Conservation (phyloP, 2,329 filamentous ascomycete genomes). For the Nannizziopsis arthrosporioides region DNA sequence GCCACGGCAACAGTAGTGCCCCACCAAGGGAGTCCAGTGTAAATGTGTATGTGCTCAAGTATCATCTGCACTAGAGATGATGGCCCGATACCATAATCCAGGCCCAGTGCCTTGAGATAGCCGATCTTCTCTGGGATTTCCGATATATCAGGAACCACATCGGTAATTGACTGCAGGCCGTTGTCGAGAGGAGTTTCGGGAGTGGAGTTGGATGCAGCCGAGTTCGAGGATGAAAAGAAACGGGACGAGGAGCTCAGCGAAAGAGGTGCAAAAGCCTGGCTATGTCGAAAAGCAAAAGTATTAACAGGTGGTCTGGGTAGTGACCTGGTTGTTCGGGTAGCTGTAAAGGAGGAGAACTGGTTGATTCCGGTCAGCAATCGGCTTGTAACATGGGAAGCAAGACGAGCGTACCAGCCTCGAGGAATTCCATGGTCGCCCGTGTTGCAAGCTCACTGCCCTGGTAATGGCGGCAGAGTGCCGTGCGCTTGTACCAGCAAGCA, state of each 20-base stretch:
- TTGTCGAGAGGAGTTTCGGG: slow-evolving; percentile 11
- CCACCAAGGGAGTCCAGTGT: slow-evolving; percentile 68
- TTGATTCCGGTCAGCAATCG: background rate
- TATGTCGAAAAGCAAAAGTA: background rate
- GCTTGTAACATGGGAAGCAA: background rate
- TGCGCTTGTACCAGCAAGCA: slow-evolving; percentile 47
- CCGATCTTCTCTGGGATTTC: slow-evolving; percentile 64
- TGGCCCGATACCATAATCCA: slow-evolving; percentile 79
- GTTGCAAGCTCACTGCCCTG: slow-evolving; percentile 24
- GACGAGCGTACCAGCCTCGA: slow-evolving; percentile 27
- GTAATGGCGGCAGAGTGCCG: slow-evolving; percentile 38
- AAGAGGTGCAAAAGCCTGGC: background rate
- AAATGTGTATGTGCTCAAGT: slow-evolving; percentile 74
- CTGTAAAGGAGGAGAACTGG: slow-evolving; percentile 15
- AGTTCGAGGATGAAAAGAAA: slow-evolving; percentile 26
- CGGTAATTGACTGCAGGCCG: slow-evolving; percentile 17
- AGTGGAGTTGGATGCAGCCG: slow-evolving; percentile 14
- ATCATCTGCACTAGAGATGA: slow-evolving; percentile 61
- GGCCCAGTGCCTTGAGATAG: slow-evolving; percentile 67
- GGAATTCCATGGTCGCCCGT: slow-evolving; percentile 21
- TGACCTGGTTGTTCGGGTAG: slow-evolving; percentile 6
- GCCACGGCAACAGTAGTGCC: slow-evolving; percentile 57
- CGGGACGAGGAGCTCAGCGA: slow-evolving; percentile 21
- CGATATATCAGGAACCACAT: slow-evolving; percentile 31
- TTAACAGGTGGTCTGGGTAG: slow-evolving; percentile 4